Evolutionary conservation across 208 protist species (phyloP).

Genomic region (Vickermania spadyakhi): DNA sequence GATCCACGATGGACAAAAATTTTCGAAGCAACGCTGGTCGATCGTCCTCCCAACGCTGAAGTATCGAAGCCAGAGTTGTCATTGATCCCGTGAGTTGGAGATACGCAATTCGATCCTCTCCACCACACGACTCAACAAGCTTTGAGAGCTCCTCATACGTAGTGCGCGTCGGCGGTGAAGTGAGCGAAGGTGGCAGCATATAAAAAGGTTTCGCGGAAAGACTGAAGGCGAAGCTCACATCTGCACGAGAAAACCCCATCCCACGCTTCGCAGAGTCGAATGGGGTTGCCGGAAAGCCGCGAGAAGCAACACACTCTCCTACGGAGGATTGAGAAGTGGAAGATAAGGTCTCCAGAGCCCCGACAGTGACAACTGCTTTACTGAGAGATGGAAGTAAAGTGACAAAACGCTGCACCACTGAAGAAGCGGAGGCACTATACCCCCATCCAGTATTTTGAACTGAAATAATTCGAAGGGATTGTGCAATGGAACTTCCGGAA

Average conservation of each 20-base stretch:
- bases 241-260: conserved; percentile 23
- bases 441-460: conserved; percentile 23
- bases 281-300: conserved; percentile 27
- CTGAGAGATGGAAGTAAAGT: background rate
- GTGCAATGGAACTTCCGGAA: too few species aligned
- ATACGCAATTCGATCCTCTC: conserved; percentile 13
- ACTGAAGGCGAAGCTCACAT: conserved; percentile 21
- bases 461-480: conserved; percentile 16
- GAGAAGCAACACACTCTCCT: conserved; percentile 7
- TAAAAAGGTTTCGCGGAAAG: conserved; percentile 2
- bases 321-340: conserved; percentile 6
- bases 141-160: conserved; percentile 5
- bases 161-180: background rate
- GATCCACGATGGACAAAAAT: conserved; percentile 3
- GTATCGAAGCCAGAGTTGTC: conserved; percentile 5
- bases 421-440: conserved; percentile 12
- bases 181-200: background rate
- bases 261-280: conserved; percentile 15
- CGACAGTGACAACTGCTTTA: conserved; percentile 8
- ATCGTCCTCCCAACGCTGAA: background rate
- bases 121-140: background rate
- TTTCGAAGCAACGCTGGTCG: background rate
- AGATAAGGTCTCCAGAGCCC: conserved; percentile 2
- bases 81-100: conserved; percentile 11
- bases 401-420: conserved; percentile 19